Conservation (phyloP, 352 stramenopile genomes). For the Globisporangium middletonii region DNA sequence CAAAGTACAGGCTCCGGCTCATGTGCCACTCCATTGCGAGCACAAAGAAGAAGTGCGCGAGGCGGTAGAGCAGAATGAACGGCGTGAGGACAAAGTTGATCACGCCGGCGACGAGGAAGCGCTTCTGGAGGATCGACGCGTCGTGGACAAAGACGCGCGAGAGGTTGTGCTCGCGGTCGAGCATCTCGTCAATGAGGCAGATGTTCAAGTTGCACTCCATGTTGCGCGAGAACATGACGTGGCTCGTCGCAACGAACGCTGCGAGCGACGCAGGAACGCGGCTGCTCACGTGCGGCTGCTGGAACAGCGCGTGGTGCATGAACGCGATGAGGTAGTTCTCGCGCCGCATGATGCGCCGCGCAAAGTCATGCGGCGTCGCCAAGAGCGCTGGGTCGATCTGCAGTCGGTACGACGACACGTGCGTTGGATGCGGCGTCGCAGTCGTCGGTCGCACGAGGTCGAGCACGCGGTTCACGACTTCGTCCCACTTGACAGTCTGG, state of each 20-base stretch:
- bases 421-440: constrained; percentile 70
- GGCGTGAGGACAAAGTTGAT: constrained; percentile 94
- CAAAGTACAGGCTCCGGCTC: constrained; percentile 90
- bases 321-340: constrained; percentile 99
- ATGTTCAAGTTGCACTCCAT: constrained; percentile 95
- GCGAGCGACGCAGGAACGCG: constrained; percentile 49
- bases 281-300: constrained; percentile 59
- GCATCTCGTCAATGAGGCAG: constrained; percentile 96
- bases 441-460: constrained; percentile 43
- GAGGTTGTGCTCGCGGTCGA: constrained; percentile 76
- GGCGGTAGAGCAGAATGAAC: constrained; percentile 97
- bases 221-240: constrained; percentile 84
- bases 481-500: constrained; percentile 83
- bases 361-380: constrained; percentile 85
- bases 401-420: constrained; percentile 78
- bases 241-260: constrained; percentile 64
- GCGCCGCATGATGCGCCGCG: constrained; percentile 95
- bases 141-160: constrained; percentile 91
- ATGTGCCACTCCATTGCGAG: constrained; percentile 95
- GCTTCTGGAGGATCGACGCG: constrained; percentile 86
- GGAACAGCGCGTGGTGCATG: constrained; percentile 94
- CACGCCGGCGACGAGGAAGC: constrained; percentile 92
- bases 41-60: constrained; percentile 96
- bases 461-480: constrained; percentile 86
- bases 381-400: constrained; percentile 77